These are phyloP conservation scores for Lumnitzera littorea DNA, from an alignment of 345 rosid species.

Conservation along the genomic window DNA sequence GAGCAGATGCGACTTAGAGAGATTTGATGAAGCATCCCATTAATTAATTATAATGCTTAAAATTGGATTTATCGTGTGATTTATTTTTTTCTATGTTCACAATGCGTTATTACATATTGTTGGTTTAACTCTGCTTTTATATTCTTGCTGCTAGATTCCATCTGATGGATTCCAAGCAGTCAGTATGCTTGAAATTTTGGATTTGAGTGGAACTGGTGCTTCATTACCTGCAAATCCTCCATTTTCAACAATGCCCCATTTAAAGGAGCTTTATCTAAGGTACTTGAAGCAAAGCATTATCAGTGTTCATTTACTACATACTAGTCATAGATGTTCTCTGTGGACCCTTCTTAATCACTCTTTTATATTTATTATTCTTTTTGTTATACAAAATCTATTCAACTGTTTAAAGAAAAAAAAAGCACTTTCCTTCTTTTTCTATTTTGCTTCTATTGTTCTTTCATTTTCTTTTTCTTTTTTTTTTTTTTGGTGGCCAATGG, in stretches of 20 bases:
- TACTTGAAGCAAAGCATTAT: conserved; percentile 16
- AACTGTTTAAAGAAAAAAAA: too few relatives aligned
- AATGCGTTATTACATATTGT: too few relatives aligned
- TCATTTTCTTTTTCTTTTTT: too few relatives aligned
- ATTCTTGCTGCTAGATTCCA: conserved; percentile 47
- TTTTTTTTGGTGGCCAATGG: too few relatives aligned
- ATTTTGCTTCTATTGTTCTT: too few relatives aligned
- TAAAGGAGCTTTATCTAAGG: conserved; percentile 90
- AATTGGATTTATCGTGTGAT: neutral
- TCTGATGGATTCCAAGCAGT: conserved; percentile 67
- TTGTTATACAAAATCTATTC: too few relatives aligned
- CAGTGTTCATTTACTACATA: neutral
- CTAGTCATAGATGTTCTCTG: neutral
- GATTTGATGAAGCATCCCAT: neutral
- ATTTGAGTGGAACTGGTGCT: conserved; percentile 67
- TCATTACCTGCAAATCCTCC: conserved; percentile 44
- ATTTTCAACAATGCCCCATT: conserved; percentile 56
- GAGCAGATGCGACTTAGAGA: neutral
- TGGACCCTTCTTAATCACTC: neutral
- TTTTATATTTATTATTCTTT: neutral
- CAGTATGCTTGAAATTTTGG: conserved; percentile 63
- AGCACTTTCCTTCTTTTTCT: neutral
- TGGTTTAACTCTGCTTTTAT: neutral
- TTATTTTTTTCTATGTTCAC: too few relatives aligned
- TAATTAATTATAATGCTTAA: neutral